Evolutionary conservation across 2,329 filamentous ascomycete species (phyloP).

Genomic region (Pseudogymnoascus sp.): DNA sequence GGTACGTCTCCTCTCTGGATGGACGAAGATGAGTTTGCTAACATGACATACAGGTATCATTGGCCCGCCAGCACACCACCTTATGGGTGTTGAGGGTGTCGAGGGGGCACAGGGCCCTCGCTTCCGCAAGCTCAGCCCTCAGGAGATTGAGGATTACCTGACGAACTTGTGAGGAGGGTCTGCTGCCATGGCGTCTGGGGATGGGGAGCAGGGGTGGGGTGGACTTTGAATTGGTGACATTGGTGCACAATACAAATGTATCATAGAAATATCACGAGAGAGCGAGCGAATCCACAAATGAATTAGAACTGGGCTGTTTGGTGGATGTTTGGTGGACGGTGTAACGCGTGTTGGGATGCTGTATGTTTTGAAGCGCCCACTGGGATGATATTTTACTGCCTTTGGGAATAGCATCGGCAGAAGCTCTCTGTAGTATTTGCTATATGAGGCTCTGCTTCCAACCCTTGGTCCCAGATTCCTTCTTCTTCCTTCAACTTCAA

Average conservation of each 20-base stretch:
- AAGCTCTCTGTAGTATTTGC: neutral
- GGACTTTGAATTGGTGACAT: slow-evolving; percentile 1
- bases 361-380: neutral
- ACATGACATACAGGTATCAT: slow-evolving; percentile 64
- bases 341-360: neutral
- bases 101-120: slow-evolving; percentile 76
- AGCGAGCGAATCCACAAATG: slow-evolving; percentile 19
- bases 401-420: too few relatives aligned
- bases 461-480: too few relatives aligned
- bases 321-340: slow-evolving; percentile 30
- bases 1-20: slow-evolving; percentile 40
- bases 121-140: slow-evolving; percentile 89
- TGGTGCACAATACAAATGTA: slow-evolving; percentile 26
- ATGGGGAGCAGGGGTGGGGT: neutral
- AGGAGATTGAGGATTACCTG: slow-evolving; percentile 98
- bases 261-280: slow-evolving; percentile 28
- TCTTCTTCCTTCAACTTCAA: too few relatives aligned
- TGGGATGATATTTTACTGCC: too few relatives aligned
- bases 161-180: slow-evolving; percentile 72
- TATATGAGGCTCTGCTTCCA: too few relatives aligned
- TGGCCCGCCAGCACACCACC: slow-evolving; percentile 83
- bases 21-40: slow-evolving; percentile 15
- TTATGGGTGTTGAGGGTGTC: slow-evolving; percentile 85
- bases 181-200: slow-evolving; percentile 1
- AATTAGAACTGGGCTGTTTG: slow-evolving; percentile 22